These are phyloP conservation scores for Lepraria neglecta DNA, from an alignment of 495 filamentous ascomycete species.

Conservation along the genomic window DNA sequence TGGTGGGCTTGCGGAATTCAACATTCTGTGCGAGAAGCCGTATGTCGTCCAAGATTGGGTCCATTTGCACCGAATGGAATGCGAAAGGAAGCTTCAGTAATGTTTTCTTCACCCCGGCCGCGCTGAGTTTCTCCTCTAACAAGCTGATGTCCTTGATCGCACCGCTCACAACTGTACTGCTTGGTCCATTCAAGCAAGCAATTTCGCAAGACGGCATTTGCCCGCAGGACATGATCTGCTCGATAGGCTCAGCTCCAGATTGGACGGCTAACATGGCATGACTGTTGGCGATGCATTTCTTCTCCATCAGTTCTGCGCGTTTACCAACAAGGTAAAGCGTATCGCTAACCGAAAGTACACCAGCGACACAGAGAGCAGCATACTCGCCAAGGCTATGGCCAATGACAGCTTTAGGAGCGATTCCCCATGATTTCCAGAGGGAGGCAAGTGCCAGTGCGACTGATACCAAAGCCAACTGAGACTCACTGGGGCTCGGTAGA, in stretches of 20 bases:
- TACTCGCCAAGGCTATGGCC: slow-evolving; percentile 44
- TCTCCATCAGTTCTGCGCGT: slow-evolving; percentile 32
- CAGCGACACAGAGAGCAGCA: slow-evolving; percentile 38
- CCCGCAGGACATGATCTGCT: slow-evolving; percentile 4
- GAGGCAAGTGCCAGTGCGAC: slow-evolving; percentile 35
- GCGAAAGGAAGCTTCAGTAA: slow-evolving; percentile 47
- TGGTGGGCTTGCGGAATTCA: slow-evolving; percentile 49
- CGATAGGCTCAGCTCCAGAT: slow-evolving; percentile 11
- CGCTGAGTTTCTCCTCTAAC: slow-evolving; percentile 18
- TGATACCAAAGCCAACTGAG: slow-evolving; percentile 34
- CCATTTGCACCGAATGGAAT: slow-evolving; percentile 67
- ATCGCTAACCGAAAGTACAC: slow-evolving; percentile 36
- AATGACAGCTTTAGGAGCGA: slow-evolving; percentile 34
- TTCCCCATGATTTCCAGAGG: slow-evolving; percentile 33
- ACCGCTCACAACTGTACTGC: slow-evolving; percentile 34
- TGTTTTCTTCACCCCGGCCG: slow-evolving; percentile 23
- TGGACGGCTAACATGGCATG: slow-evolving; percentile 34
- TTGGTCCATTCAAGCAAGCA: slow-evolving; percentile 35
- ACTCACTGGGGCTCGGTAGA: slow-evolving; percentile 59
- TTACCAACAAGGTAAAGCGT: slow-evolving; percentile 36
- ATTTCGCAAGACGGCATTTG: slow-evolving; percentile 27
- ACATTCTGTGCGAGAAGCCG: slow-evolving; percentile 50
- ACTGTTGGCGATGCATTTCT: slow-evolving; percentile 27
- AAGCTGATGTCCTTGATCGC: slow-evolving; percentile 21
- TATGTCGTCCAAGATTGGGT: slow-evolving; percentile 61